Evolutionary conservation across 768 basidiomycete species (phyloP).

Genomic region (Rhodocollybia butyracea): DNA sequence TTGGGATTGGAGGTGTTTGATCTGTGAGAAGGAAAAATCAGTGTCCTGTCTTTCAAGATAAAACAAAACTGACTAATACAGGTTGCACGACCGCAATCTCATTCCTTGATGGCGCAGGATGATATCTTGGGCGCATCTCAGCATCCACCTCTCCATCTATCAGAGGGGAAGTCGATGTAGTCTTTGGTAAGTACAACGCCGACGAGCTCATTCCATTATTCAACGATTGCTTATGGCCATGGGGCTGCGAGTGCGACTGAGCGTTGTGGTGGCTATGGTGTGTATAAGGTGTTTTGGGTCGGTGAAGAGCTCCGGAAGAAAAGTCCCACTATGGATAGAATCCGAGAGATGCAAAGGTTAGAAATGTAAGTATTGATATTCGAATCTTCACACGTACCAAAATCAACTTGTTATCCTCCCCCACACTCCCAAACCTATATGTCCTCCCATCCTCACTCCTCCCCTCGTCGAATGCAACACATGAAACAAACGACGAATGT

Average conservation of each 20-base stretch:
- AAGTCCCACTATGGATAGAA: constrained; percentile 96
- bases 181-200: constrained; percentile 44
- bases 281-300: constrained; percentile 63
- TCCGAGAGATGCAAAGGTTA: not conserved
- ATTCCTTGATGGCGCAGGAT: constrained; percentile 86
- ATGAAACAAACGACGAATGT: constrained; percentile 91
- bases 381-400: constrained; percentile 55
- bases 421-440: constrained; percentile 93
- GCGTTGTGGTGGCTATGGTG: constrained; percentile 70
- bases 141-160: constrained; percentile 27
- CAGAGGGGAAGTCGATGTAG: constrained; percentile 22
- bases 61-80: constrained; percentile 59
- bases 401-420: constrained; percentile 94
- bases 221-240: constrained; percentile 57
- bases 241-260: constrained; percentile 52
- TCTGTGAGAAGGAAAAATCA: no score
- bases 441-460: constrained; percentile 79
- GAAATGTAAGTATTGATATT: not conserved
- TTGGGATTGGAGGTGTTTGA: no score
- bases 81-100: constrained; percentile 91
- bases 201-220: constrained; percentile 25
- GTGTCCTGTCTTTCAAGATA: not conserved
- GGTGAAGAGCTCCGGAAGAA: constrained; percentile 84
- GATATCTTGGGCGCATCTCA: constrained; percentile 50
- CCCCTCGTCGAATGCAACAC: constrained; percentile 86